Evolutionary conservation across 148 eudicot species (phyloP), one percentile per base, ranked within the genome.

Genomic region (Rhododendron ovatum): DNA sequence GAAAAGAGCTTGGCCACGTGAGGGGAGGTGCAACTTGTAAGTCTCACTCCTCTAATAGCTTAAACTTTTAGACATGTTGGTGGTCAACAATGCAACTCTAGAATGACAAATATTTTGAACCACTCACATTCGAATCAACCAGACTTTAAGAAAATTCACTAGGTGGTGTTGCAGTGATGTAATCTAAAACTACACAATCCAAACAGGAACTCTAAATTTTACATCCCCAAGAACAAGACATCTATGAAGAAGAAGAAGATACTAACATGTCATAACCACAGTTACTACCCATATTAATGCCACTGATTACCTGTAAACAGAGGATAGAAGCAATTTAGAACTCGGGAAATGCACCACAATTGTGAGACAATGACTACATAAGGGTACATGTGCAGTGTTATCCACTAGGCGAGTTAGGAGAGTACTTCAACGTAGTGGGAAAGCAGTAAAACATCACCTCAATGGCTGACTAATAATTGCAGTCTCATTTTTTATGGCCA

Each of bases 221-320:
- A 33, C 17, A 67, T 48, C 43, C 18, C 17, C 78, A 41, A 71
- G 43, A 63, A 50, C 69, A 89, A 50, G 28, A 17, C 24, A 80
- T 37, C 71, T 55, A 71, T 73, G 39, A 24, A 41, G 47, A 55
- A 57, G 35, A 50, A 75, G 81, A 75, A 87, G 78, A 65, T 87
- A 93, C 99, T 93, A 48, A 96, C 98, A 93, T 90, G 88, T 96
- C 94, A 92, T 92, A 93, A 90, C 99, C 98, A 78, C 98, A 94
- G 87, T 96, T 96, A 92, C 95, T 94, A 87, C 99, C 99, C 94
- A 87, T 94, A 83, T 96, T 96, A 90, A 96, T 96, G 88, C 99
- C 99, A 89, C 98, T 96, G 85, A 96, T 89, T 43, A 96, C 99
- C 99, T 96, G 94, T 83, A 90, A 74, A 9, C 20, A 90, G 63